These are phyloP conservation scores for Mycena alexandri DNA, from an alignment of 768 basidiomycete species.

Conservation along the genomic window DNA sequence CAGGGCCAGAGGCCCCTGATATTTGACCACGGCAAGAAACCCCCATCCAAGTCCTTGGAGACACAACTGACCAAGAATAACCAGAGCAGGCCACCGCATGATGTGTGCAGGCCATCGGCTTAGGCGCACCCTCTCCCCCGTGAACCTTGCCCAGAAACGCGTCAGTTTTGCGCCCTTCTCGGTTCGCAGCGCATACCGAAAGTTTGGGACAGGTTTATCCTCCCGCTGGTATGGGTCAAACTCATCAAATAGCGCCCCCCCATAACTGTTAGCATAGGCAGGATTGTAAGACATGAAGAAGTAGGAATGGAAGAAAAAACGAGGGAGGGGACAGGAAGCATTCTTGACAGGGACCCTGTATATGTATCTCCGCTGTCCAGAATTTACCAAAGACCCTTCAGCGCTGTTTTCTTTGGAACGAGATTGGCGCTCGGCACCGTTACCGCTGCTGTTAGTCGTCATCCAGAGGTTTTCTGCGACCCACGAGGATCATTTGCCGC, in stretches of 20 bases:
- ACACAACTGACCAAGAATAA: conserved; percentile 18
- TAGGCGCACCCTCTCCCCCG: not conserved
- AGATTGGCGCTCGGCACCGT: not conserved
- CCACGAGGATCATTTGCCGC: too few species aligned
- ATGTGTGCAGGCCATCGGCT: conserved; percentile 25
- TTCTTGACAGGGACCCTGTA: too few species aligned
- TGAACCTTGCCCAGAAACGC: not conserved
- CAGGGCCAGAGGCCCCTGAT: conserved; percentile 10
- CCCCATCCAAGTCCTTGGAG: conserved; percentile 21
- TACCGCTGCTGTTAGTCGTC: too few species aligned
- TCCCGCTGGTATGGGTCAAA: conserved; percentile 18
- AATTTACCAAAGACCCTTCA: too few species aligned
- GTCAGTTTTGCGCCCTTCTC: not conserved
- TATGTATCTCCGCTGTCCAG: too few species aligned
- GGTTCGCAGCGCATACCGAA: not conserved
- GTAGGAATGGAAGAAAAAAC: too few species aligned
- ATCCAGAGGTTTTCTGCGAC: too few species aligned
- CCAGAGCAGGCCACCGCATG: conserved; percentile 21
- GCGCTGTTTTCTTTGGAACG: too few species aligned
- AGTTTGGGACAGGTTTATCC: conserved; percentile 5
- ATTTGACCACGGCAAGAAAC: conserved; percentile 12
- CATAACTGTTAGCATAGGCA: too few species aligned
- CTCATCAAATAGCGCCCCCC: not conserved
- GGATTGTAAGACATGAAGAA: too few species aligned
- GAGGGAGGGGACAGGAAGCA: too few species aligned